These are phyloP conservation scores for Collariella sp. DNA, from an alignment of 495 filamentous ascomycete species.

Conservation along the genomic window DNA sequence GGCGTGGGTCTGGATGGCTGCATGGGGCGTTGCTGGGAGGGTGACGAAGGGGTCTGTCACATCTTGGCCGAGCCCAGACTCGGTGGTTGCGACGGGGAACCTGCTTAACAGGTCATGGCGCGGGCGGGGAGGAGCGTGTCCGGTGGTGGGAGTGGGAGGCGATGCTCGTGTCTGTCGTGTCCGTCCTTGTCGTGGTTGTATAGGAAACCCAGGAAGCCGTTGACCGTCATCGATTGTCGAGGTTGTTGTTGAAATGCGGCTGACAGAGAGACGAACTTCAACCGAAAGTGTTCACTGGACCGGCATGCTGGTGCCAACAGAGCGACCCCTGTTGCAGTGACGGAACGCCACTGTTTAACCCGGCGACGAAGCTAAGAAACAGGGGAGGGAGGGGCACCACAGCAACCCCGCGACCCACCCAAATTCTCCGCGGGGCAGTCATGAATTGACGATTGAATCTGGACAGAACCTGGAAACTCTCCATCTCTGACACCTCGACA, in stretches of 20 bases:
- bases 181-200: neutral
- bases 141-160: neutral
- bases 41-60: constrained; percentile 9
- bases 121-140: too few species aligned
- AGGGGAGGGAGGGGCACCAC: neutral
- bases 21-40: constrained; percentile 27
- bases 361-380: neutral
- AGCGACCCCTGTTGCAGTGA: neutral
- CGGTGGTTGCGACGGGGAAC: neutral
- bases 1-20: constrained; percentile 41
- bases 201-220: neutral
- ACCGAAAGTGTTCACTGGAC: neutral
- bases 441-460: too few species aligned
- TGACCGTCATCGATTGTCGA: neutral
- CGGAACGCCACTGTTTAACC: constrained; percentile 2
- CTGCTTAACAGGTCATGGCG: neutral
- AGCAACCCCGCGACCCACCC: constrained; percentile 2
- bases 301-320: neutral
- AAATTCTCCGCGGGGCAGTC: constrained; percentile 4
- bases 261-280: neutral
- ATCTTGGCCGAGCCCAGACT: constrained; percentile 22
- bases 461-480: neutral
- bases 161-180: neutral
- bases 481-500: neutral
- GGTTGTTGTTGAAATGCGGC: neutral